Evolutionary conservation across 2,329 filamentous ascomycete species (phyloP).

Genomic region (Beauveria sp.): DNA sequence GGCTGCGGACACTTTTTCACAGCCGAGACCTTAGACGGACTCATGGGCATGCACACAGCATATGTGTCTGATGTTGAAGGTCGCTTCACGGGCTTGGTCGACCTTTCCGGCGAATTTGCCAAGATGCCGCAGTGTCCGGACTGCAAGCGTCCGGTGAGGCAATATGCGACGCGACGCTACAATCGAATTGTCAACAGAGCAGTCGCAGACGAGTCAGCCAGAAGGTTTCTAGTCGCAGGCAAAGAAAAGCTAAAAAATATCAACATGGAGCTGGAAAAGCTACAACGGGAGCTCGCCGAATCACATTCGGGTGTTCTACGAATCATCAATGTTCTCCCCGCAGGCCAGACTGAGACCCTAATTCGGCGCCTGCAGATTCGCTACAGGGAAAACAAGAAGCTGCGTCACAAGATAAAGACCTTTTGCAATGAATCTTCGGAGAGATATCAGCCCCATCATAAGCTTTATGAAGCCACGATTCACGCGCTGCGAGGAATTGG

Average conservation of each 20-base stretch:
- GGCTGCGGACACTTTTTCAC: constrained; percentile 57
- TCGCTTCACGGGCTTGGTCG: constrained; percentile 21
- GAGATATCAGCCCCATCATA: background rate
- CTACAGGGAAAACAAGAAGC: background rate
- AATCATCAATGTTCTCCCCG: background rate
- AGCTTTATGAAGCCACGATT: constrained; percentile 26
- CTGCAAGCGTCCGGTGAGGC: constrained; percentile 50
- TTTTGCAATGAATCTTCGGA: background rate
- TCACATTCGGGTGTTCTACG: background rate
- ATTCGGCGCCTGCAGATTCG: background rate
- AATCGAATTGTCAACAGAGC: constrained; percentile 51
- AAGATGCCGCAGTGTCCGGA: constrained; percentile 41
- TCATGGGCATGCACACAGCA: constrained; percentile 43
- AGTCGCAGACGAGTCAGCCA: constrained; percentile 52
- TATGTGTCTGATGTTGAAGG: constrained; percentile 34
- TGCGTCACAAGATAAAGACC: background rate
- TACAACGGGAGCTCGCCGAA: constrained; percentile 13
- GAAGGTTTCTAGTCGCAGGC: constrained; percentile 43
- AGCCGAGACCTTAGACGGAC: constrained; percentile 49
- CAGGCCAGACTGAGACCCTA: background rate
- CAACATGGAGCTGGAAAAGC: constrained; percentile 17
- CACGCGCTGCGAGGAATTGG: background rate
- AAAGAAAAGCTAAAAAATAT: constrained; percentile 27
- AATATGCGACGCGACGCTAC: constrained; percentile 44
- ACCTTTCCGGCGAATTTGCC: constrained; percentile 38